Evolutionary conservation across 257 asterid genomes (phyloP).

Genomic region (Solanum medicagineum): DNA sequence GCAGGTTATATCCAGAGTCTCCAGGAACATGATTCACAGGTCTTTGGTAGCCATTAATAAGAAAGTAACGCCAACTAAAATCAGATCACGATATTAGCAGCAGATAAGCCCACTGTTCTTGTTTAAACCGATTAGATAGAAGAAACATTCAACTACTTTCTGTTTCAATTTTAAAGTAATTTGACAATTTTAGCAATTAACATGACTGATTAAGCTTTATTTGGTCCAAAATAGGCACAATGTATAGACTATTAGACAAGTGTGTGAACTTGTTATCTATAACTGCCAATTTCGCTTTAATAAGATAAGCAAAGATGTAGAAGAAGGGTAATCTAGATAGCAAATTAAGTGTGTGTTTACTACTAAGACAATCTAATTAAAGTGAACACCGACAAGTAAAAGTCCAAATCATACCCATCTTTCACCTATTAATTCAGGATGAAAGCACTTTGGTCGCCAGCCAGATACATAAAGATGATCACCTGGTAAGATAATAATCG

Average conservation of each 20-base stretch:
- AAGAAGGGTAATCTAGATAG: background rate
- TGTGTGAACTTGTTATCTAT: background rate
- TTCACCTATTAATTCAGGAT: constrained; percentile 34
- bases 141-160: background rate
- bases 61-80: background rate
- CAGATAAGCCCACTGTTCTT: background rate
- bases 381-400: background rate
- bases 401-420: constrained; percentile 46
- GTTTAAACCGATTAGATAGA: background rate
- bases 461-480: constrained; percentile 80
- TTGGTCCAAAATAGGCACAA: background rate
- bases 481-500: constrained; percentile 24
- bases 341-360: background rate
- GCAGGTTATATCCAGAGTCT: constrained; percentile 90
- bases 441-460: constrained; percentile 50
- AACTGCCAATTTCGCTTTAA: background rate
- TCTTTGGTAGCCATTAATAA: constrained; percentile 59
- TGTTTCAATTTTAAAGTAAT: background rate
- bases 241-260: background rate
- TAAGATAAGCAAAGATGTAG: background rate
- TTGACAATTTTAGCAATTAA: background rate
- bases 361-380: background rate
- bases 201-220: background rate
- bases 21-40: constrained; percentile 97
- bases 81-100: background rate